Base-by-base conservation (phyloP, 108 stramenopile genomes). In the Pinguiococcus pyrenoidosus region DNA sequence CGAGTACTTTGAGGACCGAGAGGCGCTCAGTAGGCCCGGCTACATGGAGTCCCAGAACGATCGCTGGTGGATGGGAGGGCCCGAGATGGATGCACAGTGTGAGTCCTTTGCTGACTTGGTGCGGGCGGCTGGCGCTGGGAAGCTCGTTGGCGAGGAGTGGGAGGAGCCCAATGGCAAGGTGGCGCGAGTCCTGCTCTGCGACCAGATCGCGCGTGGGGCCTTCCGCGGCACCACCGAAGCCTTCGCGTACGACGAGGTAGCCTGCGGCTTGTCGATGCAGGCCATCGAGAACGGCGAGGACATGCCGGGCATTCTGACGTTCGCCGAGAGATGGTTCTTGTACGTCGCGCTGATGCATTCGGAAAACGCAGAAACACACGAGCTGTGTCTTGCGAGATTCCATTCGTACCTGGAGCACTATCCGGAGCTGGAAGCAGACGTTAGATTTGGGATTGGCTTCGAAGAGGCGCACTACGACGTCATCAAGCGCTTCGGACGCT, bases 401-500 rank as follows among this genome's bases (percentile, higher is more conserved):
- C 13, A 16, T 25, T 13, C 38, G 38, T 4, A 36, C 49, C 32
- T 48, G 12, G 32, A 34, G 18, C 34, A 33, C n/a, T 48, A 10
- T 39, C 17, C 39, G 22, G 16, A 32, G n/a, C 44, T 49, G 59
- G 29, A 52, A 6, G 18, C 18, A 48, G 30, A 50, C n/a, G n/a
- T n/a, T n/a, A n/a, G n/a, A n/a, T n/a, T n/a, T n/a, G n/a, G n/a
- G 44, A 27, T 32, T 17, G 21, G 32, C 2, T 69, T 62, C 38
- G 35, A 49, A 16, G 33, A 49, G 33, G 56, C 76, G 1, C 81
- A 82, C 52, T 61, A 35, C 35, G 46, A 32, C 2, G 72, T 82
- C 8, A 51, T 82, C 35, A 69, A 76, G 13, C 56, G 66, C 25
- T 82, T 82, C 61, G 78, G 78, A 0, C 60, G 78, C 10, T 82